A percentile compares a stretch with the other conserved stretches of the same genome.
These are phyloP conservation scores for Globisporangium radiosum DNA, from an alignment of 352 stramenopile species.

Conservation along the genomic window DNA sequence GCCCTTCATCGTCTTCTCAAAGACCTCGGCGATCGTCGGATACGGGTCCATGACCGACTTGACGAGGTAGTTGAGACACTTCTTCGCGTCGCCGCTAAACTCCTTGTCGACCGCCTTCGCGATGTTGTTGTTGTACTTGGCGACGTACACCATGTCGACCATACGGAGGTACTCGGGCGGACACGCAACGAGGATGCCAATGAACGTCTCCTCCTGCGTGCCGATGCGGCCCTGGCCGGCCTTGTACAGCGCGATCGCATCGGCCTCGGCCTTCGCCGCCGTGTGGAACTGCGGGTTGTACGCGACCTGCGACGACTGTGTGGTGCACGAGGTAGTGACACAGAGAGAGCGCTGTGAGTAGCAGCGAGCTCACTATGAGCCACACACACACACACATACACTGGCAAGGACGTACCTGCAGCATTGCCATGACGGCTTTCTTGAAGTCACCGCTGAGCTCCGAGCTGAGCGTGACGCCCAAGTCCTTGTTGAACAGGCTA, in stretches of 20 bases:
- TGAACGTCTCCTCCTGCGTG: constrained; percentile 72
- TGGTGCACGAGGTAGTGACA: not conserved
- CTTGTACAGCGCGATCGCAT: constrained; percentile 68
- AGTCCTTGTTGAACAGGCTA: constrained; percentile 54
- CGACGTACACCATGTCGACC: constrained; percentile 63
- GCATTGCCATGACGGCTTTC: constrained; percentile 65
- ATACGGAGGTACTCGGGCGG: constrained; percentile 57
- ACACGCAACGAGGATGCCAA: constrained; percentile 45
- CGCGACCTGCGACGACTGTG: constrained; percentile 27
- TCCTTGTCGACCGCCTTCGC: constrained; percentile 73
- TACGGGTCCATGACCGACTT: constrained; percentile 52
- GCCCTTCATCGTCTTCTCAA: constrained; percentile 70
- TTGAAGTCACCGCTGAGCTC: constrained; percentile 73
- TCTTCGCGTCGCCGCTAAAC: constrained; percentile 75
- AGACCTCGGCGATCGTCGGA: constrained; percentile 56
- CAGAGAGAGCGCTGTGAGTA: not conserved
- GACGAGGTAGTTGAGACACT: constrained; percentile 54
- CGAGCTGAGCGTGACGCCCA: constrained; percentile 54
- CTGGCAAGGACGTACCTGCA: constrained; percentile 20
- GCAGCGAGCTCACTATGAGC: not conserved
- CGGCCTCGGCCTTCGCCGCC: constrained; percentile 50
- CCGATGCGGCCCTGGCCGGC: constrained; percentile 62
- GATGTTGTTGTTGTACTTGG: constrained; percentile 80
- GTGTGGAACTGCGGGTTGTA: constrained; percentile 69
- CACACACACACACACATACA: not conserved